Conservation (phyloP, 352 stramenopile species). For the Elongisporangium undulatum region DNA sequence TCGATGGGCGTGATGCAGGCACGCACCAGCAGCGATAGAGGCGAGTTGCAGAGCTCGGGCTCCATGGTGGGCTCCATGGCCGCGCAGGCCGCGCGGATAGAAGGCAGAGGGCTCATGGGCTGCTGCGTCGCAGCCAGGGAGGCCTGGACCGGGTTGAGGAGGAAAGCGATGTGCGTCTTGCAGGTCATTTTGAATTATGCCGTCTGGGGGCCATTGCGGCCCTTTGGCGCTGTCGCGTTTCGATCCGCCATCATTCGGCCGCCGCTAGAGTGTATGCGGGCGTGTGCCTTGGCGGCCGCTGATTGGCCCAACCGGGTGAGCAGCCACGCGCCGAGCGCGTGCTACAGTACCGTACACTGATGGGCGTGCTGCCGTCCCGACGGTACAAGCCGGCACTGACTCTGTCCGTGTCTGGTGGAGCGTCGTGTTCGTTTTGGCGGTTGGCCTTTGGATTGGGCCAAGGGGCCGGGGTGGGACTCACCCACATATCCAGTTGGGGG, state of each 20-base stretch:
- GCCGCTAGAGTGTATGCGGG: background rate
- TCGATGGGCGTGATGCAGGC: constrained; percentile 24
- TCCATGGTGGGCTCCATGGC: constrained; percentile 4
- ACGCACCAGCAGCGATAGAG: constrained; percentile 21
- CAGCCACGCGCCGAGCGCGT: background rate
- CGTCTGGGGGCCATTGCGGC: background rate
- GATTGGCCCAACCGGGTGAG: background rate
- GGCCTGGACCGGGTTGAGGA: constrained; percentile 27
- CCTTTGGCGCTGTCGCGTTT: background rate
- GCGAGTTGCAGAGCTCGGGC: constrained; percentile 21
- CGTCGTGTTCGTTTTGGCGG: background rate
- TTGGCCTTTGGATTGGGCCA: background rate
- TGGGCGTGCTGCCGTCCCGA: background rate
- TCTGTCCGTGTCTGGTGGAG: background rate
- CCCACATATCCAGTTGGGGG: background rate
- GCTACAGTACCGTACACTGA: background rate
- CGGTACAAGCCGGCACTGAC: background rate
- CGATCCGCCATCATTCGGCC: background rate
- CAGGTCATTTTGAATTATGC: constrained; percentile 23
- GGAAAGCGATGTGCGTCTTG: constrained; percentile 40
- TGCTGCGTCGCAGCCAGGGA: constrained; percentile 8
- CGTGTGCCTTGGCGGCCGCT: background rate
- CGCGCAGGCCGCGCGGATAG: constrained; percentile 3
- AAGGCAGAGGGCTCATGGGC: constrained; percentile 7
- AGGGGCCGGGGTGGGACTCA: background rate